Conservation (phyloP, 2,329 filamentous ascomycete genomes). For the Botrytis fabae region DNA sequence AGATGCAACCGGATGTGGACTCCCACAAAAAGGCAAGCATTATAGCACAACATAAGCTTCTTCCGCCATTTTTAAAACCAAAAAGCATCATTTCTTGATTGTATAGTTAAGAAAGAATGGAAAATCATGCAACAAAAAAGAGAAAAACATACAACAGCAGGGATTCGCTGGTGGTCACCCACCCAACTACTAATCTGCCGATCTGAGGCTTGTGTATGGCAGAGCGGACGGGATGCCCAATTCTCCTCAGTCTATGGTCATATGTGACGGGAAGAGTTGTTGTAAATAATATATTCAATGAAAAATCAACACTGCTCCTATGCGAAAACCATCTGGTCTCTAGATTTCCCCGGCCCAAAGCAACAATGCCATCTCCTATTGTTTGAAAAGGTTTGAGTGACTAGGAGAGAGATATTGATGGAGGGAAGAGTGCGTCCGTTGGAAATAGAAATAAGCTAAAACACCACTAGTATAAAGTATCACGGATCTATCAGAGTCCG, state of each 20-base stretch:
- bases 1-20: not conserved
- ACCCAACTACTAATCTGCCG: constrained; percentile 18
- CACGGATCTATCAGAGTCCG: not conserved
- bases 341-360: not conserved
- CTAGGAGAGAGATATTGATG: too few relatives aligned
- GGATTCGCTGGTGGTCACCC: constrained; percentile 11
- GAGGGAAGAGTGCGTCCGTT: too few relatives aligned
- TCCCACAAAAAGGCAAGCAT: not conserved
- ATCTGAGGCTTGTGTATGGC: constrained; percentile 14
- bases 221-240: constrained; percentile 2
- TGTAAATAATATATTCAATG: not conserved
- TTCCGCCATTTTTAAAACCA: not conserved
- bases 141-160: constrained; percentile 13
- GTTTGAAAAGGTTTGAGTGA: too few relatives aligned
- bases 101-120: not conserved
- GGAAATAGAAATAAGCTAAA: too few relatives aligned
- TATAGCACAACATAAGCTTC: not conserved
- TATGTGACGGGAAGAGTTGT: not conserved
- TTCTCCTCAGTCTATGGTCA: not conserved
- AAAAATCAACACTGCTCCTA: not conserved
- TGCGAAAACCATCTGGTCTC: not conserved
- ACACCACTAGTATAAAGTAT: too few relatives aligned
- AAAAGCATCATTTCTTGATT: not conserved
- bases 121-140: not conserved
- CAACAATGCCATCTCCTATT: not conserved